Evolutionary conservation across 441 rosid genomes (phyloP).

Genomic region (Croton setiger): DNA sequence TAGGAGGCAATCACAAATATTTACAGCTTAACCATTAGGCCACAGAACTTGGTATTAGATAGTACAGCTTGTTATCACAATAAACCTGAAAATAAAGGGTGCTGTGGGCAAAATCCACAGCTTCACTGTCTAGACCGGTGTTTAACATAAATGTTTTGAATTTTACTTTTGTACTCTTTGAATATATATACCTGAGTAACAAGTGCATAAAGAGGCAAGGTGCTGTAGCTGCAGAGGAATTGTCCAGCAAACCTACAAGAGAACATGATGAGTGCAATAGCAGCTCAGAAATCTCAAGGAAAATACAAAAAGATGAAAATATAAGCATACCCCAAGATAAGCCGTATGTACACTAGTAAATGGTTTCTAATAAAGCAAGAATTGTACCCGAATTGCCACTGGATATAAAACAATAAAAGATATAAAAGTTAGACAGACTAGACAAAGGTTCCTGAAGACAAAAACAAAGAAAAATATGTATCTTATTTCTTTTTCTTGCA

Average conservation of each 20-base stretch:
- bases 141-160: background rate
- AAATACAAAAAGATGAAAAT: slow-evolving; percentile 24
- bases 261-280: slow-evolving; percentile 27
- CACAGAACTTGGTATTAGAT: background rate
- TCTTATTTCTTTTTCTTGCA: background rate
- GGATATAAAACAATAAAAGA: slow-evolving; percentile 22
- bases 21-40: background rate
- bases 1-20: background rate
- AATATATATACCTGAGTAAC: slow-evolving; percentile 61
- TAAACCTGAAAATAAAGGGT: background rate
- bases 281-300: slow-evolving; percentile 42
- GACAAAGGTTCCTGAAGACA: slow-evolving; percentile 3
- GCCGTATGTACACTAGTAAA: slow-evolving; percentile 61
- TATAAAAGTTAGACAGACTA: slow-evolving; percentile 6
- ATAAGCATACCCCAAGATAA: slow-evolving; percentile 61
- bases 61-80: background rate
- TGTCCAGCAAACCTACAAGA: slow-evolving; percentile 79
- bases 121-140: background rate
- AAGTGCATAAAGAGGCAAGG: slow-evolving; percentile 84
- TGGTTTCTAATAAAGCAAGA: slow-evolving; percentile 88
- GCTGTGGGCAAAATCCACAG: background rate
- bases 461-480: background rate
- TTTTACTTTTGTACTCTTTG: background rate
- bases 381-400: slow-evolving; percentile 67
- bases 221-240: slow-evolving; percentile 92